Base-by-base conservation (phyloP, 2,329 filamentous ascomycete genomes). In the Fusarium oligoseptatum region DNA sequence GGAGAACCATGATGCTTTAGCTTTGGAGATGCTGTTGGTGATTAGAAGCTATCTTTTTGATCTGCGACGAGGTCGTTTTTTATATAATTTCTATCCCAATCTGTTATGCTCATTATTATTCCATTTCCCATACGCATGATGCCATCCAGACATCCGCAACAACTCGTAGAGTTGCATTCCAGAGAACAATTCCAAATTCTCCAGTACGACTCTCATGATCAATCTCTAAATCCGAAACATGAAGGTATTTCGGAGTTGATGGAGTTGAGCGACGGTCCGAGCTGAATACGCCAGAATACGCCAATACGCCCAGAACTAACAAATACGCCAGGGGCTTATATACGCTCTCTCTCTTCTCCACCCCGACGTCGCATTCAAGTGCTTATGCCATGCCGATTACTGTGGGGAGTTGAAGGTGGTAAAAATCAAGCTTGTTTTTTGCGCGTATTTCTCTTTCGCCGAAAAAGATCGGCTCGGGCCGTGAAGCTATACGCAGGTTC, bases 261-360 rank as follows among this genome's bases (percentile, higher is more conserved):
- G 27, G 48, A 55, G 27, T 55, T 55, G 27, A 55, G 27, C 27
- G 27, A 55, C 11, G 48, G 27, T 20, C 48, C 48, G 48, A 55
- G 27, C 27, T 57, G 55, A 39, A 57, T 57, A 37, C 55, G 55
- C 55, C 55, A n/a, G 14, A n/a, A 57, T 39, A 57, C 55, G 55
- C 34, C 32, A 27, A 57, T 27, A 37, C 55, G 55, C 55, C 4
- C 3, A 17, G 17, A 20, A 17, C 8, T 15, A 10, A 22, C 20
- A 34, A 37, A 57, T 37, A 57, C 55, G 32, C 55, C 27, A 55
- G 48, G 48, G 48, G 48, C 48, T 55, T 37, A 15, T 6, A 57
- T 37, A 57, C 55, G 55, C 55, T 37, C 24, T 4, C 24, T 4
- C 17, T 2, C 3, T 52, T 52, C 55, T 39, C 55, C 55, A 27